Percentiles rank a stretch among this genome's conserved stretches.
Conservation (phyloP, 306 rosid genomes). For the Pyrus pyrifolia region DNA sequence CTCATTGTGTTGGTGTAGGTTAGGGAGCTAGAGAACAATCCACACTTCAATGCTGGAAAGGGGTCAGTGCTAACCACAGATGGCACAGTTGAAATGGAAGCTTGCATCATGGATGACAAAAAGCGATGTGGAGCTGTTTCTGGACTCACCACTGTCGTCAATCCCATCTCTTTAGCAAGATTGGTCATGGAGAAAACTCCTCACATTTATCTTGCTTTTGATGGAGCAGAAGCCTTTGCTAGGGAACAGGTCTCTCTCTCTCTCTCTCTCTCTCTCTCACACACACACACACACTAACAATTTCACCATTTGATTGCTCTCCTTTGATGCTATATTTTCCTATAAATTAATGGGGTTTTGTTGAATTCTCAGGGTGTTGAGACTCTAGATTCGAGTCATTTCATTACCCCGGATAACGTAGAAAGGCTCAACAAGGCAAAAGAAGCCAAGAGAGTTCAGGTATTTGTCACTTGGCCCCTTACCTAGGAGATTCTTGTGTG, state of each 20-base stretch:
- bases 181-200: conserved; percentile 86
- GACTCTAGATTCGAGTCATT: conserved; percentile 48
- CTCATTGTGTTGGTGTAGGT: conserved; percentile 25
- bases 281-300: too few species aligned
- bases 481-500: not conserved
- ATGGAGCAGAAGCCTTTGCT: conserved; percentile 56
- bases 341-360: not conserved
- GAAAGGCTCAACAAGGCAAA: conserved; percentile 71
- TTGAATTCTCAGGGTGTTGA: conserved; percentile 55
- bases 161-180: conserved; percentile 76
- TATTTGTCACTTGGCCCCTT: conserved; percentile 1
- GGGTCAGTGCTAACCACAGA: conserved; percentile 63
- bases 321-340: not conserved
- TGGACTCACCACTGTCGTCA: conserved; percentile 72
- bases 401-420: conserved; percentile 63
- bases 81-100: conserved; percentile 88
- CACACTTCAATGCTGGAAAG: conserved; percentile 67
- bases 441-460: conserved; percentile 83
- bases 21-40: conserved; percentile 67
- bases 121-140: conserved; percentile 89
- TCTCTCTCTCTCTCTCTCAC: too few species aligned
- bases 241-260: conserved; percentile 36
- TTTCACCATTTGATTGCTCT: not conserved
- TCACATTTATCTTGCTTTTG: conserved; percentile 65
- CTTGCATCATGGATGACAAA: conserved; percentile 73